Evolutionary conservation across 1,139 yeast species (phyloP), one percentile per base, ranked within the genome.

Genomic region (Suhomyces chickasaworum): DNA sequence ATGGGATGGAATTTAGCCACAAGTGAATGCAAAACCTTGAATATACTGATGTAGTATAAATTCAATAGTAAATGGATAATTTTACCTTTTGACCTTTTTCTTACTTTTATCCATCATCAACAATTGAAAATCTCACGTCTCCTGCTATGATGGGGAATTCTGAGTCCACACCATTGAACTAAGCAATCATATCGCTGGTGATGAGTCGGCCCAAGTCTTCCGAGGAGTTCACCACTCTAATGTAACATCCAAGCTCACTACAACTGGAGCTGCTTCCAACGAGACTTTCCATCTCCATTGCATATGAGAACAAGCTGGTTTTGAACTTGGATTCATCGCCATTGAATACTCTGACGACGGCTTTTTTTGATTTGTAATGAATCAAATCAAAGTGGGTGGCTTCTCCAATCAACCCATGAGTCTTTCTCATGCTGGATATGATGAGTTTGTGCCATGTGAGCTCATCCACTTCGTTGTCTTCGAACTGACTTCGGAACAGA

Each of bases 401-500:
- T 37, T 68, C 69, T 1, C 81, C 81, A 20, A 67, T 51, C 2
- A 69, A 33, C 1, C 82, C 82, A 34, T 66, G 59, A 40, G 66
- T 59, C 42, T 63, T 62, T 33, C 58, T 53, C 47, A 78, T 52
- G 23, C 74, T 65, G 3, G 62, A 51, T 16, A 53, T 49, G 12
- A 77, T 60, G 22, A 66, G 47, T 18, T 73, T 52, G 50, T 68
- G 68, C 80, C 81, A 77, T 2, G 79, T 65, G 25, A 74, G 57
- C 15, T 57, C 47, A 49, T 77, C 81, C 9, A 68, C 45, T 5
- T 45, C 46, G 12, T 58, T 47, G 9, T 46, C 45, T 4, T 47
- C 47, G 39, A 46, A 53, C 23, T 52, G 53, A 3, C 29, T 21
- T 15, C 31, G 25, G 15, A 44, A 44, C 15, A 42, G 50, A 1